Evolutionary conservation across 2,329 filamentous ascomycete genomes (phyloP).

Genomic region (Calonectria leucothoes): DNA sequence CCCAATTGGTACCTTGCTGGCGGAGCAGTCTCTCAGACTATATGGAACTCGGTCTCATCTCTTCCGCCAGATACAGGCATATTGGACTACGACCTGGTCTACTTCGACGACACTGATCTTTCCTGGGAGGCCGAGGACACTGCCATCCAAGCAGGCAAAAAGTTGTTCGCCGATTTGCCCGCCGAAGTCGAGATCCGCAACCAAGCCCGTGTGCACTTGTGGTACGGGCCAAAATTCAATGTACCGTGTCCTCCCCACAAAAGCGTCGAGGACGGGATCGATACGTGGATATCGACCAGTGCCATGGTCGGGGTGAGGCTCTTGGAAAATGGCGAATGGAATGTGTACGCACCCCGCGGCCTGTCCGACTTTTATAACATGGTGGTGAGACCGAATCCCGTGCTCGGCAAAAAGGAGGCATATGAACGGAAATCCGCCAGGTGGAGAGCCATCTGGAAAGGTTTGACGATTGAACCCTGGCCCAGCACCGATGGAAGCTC

Average conservation of each 20-base stretch:
- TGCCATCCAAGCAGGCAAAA: constrained; percentile 44
- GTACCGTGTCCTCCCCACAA: constrained; percentile 43
- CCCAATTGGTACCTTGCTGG: constrained; percentile 52
- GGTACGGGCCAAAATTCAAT: constrained; percentile 49
- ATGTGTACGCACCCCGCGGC: constrained; percentile 49
- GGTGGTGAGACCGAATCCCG: constrained; percentile 46
- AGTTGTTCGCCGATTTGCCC: constrained; percentile 45
- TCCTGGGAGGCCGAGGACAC: constrained; percentile 52
- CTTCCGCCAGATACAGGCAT: constrained; percentile 48
- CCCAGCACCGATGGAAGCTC: not conserved
- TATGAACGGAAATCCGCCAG: constrained; percentile 47
- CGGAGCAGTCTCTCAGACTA: constrained; percentile 50
- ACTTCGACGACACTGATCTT: constrained; percentile 47
- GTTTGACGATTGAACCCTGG: constrained; percentile 25
- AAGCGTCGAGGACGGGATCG: constrained; percentile 47
- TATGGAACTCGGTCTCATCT: constrained; percentile 49
- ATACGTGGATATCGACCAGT: constrained; percentile 49
- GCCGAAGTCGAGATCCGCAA: constrained; percentile 52
- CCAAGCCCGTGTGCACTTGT: constrained; percentile 52
- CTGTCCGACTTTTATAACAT: constrained; percentile 50
- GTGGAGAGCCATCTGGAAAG: constrained; percentile 46
- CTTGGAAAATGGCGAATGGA: constrained; percentile 41
- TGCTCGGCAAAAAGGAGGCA: constrained; percentile 38
- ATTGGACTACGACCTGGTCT: constrained; percentile 52
- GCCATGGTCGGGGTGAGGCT: constrained; percentile 48